These are phyloP conservation scores for Phanerochaete sordida DNA, from an alignment of 768 basidiomycete species.

Conservation along the genomic window DNA sequence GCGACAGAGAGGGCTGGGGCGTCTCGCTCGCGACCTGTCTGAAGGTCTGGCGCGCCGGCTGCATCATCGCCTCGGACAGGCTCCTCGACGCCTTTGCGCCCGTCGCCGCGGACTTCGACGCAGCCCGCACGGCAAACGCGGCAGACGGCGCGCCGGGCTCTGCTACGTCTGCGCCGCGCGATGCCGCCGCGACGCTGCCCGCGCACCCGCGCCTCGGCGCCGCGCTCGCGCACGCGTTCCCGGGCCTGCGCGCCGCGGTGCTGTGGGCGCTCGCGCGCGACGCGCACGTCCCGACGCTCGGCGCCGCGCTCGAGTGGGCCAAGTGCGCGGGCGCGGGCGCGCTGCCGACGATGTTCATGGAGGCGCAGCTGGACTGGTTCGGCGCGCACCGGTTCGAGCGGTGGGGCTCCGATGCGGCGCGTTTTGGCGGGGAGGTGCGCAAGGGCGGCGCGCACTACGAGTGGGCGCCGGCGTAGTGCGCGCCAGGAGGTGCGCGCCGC, in stretches of 20 bases:
- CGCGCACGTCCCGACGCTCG: conserved; percentile 15
- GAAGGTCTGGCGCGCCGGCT: conserved; percentile 99
- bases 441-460: conserved; percentile 21
- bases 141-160: conserved; percentile 98
- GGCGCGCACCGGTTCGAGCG: conserved; percentile 93
- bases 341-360: conserved; percentile 90
- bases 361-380: conserved; percentile 97
- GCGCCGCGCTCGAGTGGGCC: conserved; percentile 22
- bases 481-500: too few relatives aligned
- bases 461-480: conserved; percentile 21
- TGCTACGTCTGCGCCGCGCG: conserved; percentile 91
- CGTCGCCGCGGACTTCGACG: conserved; percentile 89
- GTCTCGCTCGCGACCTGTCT: conserved; percentile 98
- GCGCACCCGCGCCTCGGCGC: conserved; percentile 92
- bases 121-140: conserved; percentile 97
- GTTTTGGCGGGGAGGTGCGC: conserved; percentile 13
- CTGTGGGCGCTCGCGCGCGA: conserved; percentile 6
- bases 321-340: conserved; percentile 30
- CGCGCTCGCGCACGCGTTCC: conserved; percentile 97
- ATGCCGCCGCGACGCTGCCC: conserved; percentile 95
- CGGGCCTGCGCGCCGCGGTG: conserved; percentile 65
- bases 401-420: conserved; percentile 15
- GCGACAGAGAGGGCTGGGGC: conserved; percentile 93
- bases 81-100: conserved; percentile 81
- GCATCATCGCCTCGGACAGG: conserved; percentile 96